A percentile compares a stretch with the other conserved stretches of the same genome.
These are phyloP conservation scores for Parastagonospora avenae DNA, from an alignment of 2,329 filamentous ascomycete species.

Conservation along the genomic window DNA sequence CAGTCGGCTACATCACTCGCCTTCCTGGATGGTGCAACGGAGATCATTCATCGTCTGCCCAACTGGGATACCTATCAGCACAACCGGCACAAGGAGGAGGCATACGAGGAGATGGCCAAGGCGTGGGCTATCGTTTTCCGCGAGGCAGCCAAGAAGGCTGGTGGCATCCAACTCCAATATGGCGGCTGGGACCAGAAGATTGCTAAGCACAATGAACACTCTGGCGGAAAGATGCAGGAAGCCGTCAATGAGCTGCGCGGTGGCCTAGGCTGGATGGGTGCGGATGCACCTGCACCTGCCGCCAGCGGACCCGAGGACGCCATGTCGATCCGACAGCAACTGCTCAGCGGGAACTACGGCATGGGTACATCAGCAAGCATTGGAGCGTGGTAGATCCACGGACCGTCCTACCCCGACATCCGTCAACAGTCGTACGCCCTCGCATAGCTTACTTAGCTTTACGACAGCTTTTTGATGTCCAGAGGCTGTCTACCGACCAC, in stretches of 20 bases:
- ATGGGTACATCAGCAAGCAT: slow-evolving; percentile 60
- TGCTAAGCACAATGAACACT: slow-evolving; percentile 84
- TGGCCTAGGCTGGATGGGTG: slow-evolving; percentile 79
- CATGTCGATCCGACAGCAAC: slow-evolving; percentile 51
- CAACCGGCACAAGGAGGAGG: slow-evolving; percentile 90
- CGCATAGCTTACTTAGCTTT: not conserved
- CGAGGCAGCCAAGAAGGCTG: slow-evolving; percentile 88
- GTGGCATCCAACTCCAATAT: slow-evolving; percentile 86
- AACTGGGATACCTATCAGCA: slow-evolving; percentile 89
- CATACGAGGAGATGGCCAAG: slow-evolving; percentile 93
- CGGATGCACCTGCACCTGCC: slow-evolving; percentile 32
- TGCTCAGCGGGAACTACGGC: slow-evolving; percentile 63
- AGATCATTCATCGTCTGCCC: slow-evolving; percentile 86
- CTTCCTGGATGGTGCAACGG: slow-evolving; percentile 88
- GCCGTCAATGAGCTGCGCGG: slow-evolving; percentile 78
- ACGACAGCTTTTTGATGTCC: not conserved
- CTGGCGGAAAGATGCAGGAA: slow-evolving; percentile 77
- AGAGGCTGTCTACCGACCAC: not conserved
- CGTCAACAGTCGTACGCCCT: slow-evolving; percentile 4
- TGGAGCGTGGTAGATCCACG: slow-evolving; percentile 57
- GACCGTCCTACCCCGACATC: not conserved
- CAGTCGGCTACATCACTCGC: slow-evolving; percentile 83
- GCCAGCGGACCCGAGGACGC: slow-evolving; percentile 31
- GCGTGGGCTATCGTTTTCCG: slow-evolving; percentile 92
- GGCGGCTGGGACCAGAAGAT: slow-evolving; percentile 92